These are phyloP conservation scores for Mycosphaerella sp. DNA, from an alignment of 2,329 filamentous ascomycete genomes.

Conservation along the genomic window DNA sequence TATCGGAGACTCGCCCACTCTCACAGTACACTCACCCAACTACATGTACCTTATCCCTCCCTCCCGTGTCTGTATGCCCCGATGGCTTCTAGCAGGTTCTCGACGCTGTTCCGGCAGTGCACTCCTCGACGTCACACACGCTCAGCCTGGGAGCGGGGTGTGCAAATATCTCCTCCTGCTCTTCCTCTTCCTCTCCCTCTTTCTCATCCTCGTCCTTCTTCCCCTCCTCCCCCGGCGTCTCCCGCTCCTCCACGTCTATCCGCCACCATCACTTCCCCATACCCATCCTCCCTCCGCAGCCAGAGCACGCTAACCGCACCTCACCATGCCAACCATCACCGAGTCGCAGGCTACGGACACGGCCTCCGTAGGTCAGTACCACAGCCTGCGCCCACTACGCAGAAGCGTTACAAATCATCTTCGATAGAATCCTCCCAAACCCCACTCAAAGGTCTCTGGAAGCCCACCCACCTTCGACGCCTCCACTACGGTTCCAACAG, in stretches of 20 bases:
- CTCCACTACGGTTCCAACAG: slow-evolving; percentile 47
- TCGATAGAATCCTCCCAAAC: slow-evolving; percentile 39
- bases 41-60: no score
- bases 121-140: neutral
- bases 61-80: no score
- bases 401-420: slow-evolving; percentile 34
- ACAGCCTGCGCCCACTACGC: slow-evolving; percentile 1
- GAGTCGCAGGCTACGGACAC: slow-evolving; percentile 2
- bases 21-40: no score
- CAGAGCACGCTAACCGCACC: neutral
- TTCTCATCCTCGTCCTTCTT: no score
- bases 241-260: neutral
- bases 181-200: no score
- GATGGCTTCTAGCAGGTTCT: neutral
- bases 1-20: no score
- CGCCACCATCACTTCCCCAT: neutral
- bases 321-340: slow-evolving; percentile 13
- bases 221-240: no score
- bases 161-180: neutral
- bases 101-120: neutral
- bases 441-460: slow-evolving; percentile 47
- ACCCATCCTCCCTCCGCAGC: neutral
- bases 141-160: neutral
- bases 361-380: slow-evolving; percentile 21
- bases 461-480: slow-evolving; percentile 45